These are phyloP conservation scores for Isabelozyma rhagii DNA, from an alignment of 805 yeast species.

Conservation along the genomic window DNA sequence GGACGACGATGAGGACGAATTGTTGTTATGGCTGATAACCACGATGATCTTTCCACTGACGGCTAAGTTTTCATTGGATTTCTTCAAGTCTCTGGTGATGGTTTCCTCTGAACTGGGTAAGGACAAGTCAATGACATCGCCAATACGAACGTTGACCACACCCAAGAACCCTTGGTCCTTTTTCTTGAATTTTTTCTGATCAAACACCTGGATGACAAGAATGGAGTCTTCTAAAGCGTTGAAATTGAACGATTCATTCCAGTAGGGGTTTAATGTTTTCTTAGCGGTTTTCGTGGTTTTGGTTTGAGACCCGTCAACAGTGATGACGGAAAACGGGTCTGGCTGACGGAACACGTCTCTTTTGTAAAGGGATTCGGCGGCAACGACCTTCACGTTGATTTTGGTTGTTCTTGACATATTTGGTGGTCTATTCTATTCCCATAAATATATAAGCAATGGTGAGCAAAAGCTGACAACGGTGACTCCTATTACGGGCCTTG, in stretches of 20 bases:
- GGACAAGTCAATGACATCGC: slow-evolving; percentile 77
- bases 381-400: slow-evolving; percentile 74
- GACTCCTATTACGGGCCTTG: no score
- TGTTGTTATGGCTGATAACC: slow-evolving; percentile 53
- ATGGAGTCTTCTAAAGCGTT: slow-evolving; percentile 77
- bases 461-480: neutral
- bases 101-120: slow-evolving; percentile 65
- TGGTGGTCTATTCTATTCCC: neutral
- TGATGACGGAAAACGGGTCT: slow-evolving; percentile 95
- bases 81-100: slow-evolving; percentile 85
- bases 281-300: slow-evolving; percentile 91
- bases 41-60: slow-evolving; percentile 92
- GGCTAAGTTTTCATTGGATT: slow-evolving; percentile 85
- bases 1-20: slow-evolving; percentile 10
- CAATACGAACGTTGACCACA: slow-evolving; percentile 86
- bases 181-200: slow-evolving; percentile 95
- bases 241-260: slow-evolving; percentile 92
- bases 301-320: slow-evolving; percentile 97
- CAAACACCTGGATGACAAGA: slow-evolving; percentile 90
- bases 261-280: slow-evolving; percentile 92
- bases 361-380: slow-evolving; percentile 93
- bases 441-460: neutral
- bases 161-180: slow-evolving; percentile 98
- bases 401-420: slow-evolving; percentile 11
- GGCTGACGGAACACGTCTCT: slow-evolving; percentile 95